These are phyloP conservation scores for Cyberlindnera xylosilytica DNA, from an alignment of 805 yeast species.

Conservation along the genomic window DNA sequence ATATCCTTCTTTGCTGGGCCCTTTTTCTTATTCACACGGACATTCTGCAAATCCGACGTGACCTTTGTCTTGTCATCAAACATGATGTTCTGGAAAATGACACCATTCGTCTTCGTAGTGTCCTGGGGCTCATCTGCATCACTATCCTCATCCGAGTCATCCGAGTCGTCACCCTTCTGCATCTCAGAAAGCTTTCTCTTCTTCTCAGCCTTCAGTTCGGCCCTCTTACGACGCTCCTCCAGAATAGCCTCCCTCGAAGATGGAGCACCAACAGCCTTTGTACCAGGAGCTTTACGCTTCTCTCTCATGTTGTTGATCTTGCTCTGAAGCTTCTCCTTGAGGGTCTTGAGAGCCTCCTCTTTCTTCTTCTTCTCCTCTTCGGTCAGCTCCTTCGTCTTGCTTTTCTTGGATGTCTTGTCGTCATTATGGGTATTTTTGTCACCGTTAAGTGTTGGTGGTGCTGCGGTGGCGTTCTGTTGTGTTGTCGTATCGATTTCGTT, in stretches of 20 bases:
- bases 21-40: conserved; percentile 61
- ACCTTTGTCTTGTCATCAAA: conserved; percentile 80
- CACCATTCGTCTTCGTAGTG: conserved; percentile 33
- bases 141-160: conserved; percentile 36
- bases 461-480: no score
- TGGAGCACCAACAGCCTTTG: conserved; percentile 76
- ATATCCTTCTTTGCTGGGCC: conserved; percentile 87
- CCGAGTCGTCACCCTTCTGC: conserved; percentile 39
- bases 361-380: conserved; percentile 50
- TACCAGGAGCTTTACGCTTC: conserved; percentile 89
- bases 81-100: conserved; percentile 77
- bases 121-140: conserved; percentile 33
- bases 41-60: conserved; percentile 63
- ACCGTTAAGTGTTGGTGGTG: conserved; percentile 10
- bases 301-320: conserved; percentile 69
- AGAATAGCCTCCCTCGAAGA: conserved; percentile 79
- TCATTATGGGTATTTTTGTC: not conserved
- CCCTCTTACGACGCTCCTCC: conserved; percentile 55
- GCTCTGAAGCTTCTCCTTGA: conserved; percentile 75
- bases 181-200: conserved; percentile 39
- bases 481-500: conserved; percentile 37
- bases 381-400: conserved; percentile 27
- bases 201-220: conserved; percentile 30
- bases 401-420: not conserved
- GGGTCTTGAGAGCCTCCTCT: conserved; percentile 55